Evolutionary conservation across 192 early-diverging fungal genomes (phyloP).

Genomic region (Backusella circina): DNA sequence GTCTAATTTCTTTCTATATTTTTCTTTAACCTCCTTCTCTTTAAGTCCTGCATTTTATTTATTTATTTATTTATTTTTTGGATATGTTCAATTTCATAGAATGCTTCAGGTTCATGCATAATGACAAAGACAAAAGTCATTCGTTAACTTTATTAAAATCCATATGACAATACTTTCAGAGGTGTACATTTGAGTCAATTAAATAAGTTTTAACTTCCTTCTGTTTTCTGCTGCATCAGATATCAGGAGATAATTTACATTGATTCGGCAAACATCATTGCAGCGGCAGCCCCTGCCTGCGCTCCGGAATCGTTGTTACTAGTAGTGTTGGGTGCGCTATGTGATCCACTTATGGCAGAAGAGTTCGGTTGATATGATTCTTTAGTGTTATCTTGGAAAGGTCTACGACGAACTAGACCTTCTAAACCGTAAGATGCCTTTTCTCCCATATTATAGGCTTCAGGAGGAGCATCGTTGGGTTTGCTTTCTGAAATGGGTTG

Average conservation of each 20-base stretch:
- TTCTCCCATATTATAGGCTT: conserved; percentile 10
- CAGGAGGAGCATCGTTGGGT: conserved; percentile 7
- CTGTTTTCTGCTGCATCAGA: not conserved
- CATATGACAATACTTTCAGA: not conserved
- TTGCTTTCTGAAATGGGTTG: conserved; percentile 12
- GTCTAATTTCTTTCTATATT: no score
- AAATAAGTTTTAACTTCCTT: not conserved
- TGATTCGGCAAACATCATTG: conserved; percentile 19
- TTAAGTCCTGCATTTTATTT: no score
- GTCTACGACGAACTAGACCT: not conserved
- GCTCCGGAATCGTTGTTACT: not conserved
- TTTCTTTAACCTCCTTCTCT: no score
- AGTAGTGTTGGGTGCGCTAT: not conserved
- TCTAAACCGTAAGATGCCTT: not conserved
- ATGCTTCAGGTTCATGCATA: no score
- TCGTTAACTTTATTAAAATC: not conserved
- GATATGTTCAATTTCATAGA: no score
- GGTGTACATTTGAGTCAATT: not conserved
- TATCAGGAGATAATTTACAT: not conserved
- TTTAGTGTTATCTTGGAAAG: not conserved
- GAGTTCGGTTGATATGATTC: not conserved
- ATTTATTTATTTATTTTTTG: no score
- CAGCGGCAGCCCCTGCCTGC: conserved; percentile 10
- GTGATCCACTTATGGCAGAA: not conserved
- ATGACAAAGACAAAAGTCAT: not conserved